Evolutionary conservation across 2,329 filamentous ascomycete species (phyloP), one percentile per base, ranked within the genome.

Genomic region (Sporothrix luriei): DNA sequence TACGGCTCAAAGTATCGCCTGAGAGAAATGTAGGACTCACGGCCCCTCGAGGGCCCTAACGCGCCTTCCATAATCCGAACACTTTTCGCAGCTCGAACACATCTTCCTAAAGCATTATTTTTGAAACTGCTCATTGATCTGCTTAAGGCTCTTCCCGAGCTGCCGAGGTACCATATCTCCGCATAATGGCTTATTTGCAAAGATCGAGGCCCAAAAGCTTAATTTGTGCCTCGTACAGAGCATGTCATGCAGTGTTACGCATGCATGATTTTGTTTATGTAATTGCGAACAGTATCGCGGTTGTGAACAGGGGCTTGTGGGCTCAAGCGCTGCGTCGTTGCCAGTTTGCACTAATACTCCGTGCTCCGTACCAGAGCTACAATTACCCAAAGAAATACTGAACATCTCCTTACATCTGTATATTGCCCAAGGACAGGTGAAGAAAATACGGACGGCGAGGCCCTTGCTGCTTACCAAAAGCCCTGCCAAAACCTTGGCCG

Each of bases 311-410:
- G 51, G 49, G 21, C n/a, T 52, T n/a, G 24, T 11, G 55, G 55
- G 55, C 55, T 21, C 43, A 48, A 19, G 43, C 4, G 13, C 24
- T 43, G 19, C 40, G 14, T 21, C 7, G 11, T 13, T 13, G 40
- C 57, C 57, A 21, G 24, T 46, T 46, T 46, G 57, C 57, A 62
- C 57, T 46, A 61, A 61, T 46, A 61, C n/a, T n/a, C n/a, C n/a
- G n/a, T n/a, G n/a, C n/a, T n/a, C n/a, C n/a, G n/a, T n/a, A n/a
- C 24, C 38, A 46, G 38, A 24, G 33, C 16, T 19, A 6, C 9
- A 7, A 33, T 5, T 33, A 33, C 24, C 19, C 57, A 61, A 26
- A 24, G 24, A 19, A 33, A 33, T 7, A 33, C 4, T 33, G 33
- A 33, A 9, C 33, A 2, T 33, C 33, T 9, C 33, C 33, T 33